These are phyloP conservation scores for Acacia crassicarpa DNA, from an alignment of 306 rosid genomes.

Conservation along the genomic window DNA sequence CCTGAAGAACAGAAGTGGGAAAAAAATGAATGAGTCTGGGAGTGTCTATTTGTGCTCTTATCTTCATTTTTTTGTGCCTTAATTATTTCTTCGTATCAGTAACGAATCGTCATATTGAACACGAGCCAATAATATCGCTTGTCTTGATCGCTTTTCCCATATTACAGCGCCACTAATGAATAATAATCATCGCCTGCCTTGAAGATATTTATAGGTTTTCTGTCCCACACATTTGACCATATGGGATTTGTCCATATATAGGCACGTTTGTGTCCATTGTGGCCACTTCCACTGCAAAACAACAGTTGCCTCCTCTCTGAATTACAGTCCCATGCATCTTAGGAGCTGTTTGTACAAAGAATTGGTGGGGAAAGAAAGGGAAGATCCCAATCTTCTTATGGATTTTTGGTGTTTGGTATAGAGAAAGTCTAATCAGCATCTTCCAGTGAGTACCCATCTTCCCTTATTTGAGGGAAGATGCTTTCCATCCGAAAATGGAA, in stretches of 20 bases:
- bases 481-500: too few relatives aligned
- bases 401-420: too few relatives aligned
- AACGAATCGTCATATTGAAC: constrained; percentile 28
- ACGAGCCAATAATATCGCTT: constrained; percentile 33
- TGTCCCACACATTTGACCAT: neutral
- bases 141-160: constrained; percentile 14
- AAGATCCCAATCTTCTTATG: too few relatives aligned
- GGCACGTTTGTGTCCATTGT: neutral
- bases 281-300: neutral
- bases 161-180: neutral
- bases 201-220: constrained; percentile 27
- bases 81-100: neutral
- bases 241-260: neutral
- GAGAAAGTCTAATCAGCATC: too few relatives aligned
- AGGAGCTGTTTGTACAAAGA: too few relatives aligned
- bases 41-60: constrained; percentile 38
- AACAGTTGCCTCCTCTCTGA: too few relatives aligned
- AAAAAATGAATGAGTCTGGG: constrained; percentile 42
- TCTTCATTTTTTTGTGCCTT: neutral
- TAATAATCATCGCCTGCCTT: neutral
- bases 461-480: too few relatives aligned
- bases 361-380: too few relatives aligned
- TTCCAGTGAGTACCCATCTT: too few relatives aligned
- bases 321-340: too few relatives aligned
- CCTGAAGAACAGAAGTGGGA: neutral